These are phyloP conservation scores for Sphaerulina populicola DNA, from an alignment of 2,329 filamentous ascomycete species.

Conservation along the genomic window DNA sequence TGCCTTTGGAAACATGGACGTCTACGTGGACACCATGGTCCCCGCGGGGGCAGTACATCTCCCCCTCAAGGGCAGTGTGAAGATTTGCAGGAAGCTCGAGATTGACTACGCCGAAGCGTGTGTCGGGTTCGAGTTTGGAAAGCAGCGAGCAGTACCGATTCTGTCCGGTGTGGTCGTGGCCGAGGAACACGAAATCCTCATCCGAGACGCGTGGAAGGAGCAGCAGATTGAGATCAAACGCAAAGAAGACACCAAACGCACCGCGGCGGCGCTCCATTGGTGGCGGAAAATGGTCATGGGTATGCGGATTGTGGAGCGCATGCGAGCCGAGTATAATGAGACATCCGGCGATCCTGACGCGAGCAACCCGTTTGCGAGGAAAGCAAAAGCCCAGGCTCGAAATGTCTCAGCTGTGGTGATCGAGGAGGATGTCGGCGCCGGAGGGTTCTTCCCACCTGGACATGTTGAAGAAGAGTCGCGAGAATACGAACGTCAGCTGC, in stretches of 20 bases:
- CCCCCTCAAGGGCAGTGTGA: constrained; percentile 65
- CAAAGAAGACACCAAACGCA: constrained; percentile 76
- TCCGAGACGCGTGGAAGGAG: constrained; percentile 66
- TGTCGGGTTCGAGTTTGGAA: constrained; percentile 91
- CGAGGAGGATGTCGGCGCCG: constrained; percentile 29
- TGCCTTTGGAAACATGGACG: constrained; percentile 89
- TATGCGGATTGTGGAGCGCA: constrained; percentile 68
- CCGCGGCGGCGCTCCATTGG: constrained; percentile 60
- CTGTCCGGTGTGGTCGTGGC: constrained; percentile 86
- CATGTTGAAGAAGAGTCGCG: constrained; percentile 31
- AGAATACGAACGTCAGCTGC: constrained; percentile 23
- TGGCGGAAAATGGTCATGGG: constrained; percentile 89
- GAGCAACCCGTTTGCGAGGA: constrained; percentile 47
- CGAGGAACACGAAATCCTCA: constrained; percentile 62
- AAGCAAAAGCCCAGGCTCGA: constrained; percentile 22
- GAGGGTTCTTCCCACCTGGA: constrained; percentile 38
- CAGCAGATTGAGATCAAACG: constrained; percentile 67
- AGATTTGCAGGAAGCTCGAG: constrained; percentile 72
- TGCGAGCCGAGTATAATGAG: constrained; percentile 63
- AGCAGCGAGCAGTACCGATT: constrained; percentile 86
- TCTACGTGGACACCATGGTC: constrained; percentile 90
- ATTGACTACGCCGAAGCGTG: constrained; percentile 93
- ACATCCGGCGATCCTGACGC: constrained; percentile 39
- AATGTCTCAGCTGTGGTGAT: constrained; percentile 12
- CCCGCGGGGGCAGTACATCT: constrained; percentile 77